Conservation (phyloP, 78 protist genomes). For the Capsaspora owczarzaki region DNA sequence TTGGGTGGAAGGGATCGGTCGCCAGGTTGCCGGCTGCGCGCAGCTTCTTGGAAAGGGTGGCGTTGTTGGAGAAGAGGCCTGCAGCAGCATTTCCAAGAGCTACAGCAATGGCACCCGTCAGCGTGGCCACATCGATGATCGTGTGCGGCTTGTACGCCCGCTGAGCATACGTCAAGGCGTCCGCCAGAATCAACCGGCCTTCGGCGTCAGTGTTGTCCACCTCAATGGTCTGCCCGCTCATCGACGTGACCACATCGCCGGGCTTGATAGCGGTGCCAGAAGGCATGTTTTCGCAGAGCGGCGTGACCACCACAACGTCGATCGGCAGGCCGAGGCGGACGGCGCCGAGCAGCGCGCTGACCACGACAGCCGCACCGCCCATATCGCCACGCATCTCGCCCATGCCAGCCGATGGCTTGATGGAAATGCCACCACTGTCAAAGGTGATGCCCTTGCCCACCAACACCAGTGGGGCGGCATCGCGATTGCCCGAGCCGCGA, state of each 20-base stretch:
- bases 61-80: slow-evolving; percentile 29
- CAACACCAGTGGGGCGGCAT: slow-evolving; percentile 16
- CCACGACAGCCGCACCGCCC: slow-evolving; percentile 79
- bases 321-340: slow-evolving; percentile 20
- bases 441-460: slow-evolving; percentile 82
- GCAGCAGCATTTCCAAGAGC: slow-evolving; percentile 59
- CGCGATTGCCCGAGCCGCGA: not conserved
- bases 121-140: slow-evolving; percentile 73
- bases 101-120: slow-evolving; percentile 80
- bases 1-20: slow-evolving; percentile 1
- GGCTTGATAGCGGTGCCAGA: slow-evolving; percentile 49
- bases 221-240: slow-evolving; percentile 65
- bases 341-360: slow-evolving; percentile 22
- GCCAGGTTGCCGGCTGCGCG: not conserved
- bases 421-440: slow-evolving; percentile 67
- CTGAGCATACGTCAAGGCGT: slow-evolving; percentile 64
- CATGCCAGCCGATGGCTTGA: slow-evolving; percentile 66
- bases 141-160: slow-evolving; percentile 2
- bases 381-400: slow-evolving; percentile 75
- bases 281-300: slow-evolving; percentile 71
- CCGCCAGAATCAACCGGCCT: slow-evolving; percentile 73
- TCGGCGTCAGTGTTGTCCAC: slow-evolving; percentile 87
- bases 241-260: slow-evolving; percentile 53
- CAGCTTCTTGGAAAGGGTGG: not conserved
- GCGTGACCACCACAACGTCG: slow-evolving; percentile 37